Evolutionary conservation across 805 yeast species (phyloP).

Genomic region (Grigorovia jiainica): DNA sequence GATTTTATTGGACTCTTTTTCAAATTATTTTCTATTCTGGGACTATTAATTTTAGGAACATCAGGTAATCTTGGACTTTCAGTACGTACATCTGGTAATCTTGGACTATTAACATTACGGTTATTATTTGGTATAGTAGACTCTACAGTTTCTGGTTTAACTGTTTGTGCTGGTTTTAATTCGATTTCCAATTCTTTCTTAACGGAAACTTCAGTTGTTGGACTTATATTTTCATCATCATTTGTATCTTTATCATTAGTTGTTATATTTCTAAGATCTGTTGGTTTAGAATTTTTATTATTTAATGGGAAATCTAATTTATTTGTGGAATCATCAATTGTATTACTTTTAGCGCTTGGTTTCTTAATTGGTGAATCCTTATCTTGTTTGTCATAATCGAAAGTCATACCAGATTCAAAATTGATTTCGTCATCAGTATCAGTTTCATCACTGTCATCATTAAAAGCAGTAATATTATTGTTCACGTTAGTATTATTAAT

Average conservation of each 20-base stretch:
- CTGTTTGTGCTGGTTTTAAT: not conserved
- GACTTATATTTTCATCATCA: not conserved
- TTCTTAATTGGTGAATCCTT: constrained; percentile 7
- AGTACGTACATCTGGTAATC: not conserved
- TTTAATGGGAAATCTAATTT: not conserved
- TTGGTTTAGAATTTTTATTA: not conserved
- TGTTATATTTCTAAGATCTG: not conserved
- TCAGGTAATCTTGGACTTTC: not conserved
- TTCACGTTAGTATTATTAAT: too few relatives aligned
- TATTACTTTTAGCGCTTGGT: not conserved
- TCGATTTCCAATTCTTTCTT: not conserved
- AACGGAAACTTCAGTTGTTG: not conserved
- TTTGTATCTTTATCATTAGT: not conserved
- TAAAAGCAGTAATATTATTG: not conserved
- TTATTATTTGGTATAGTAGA: not conserved
- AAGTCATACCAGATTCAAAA: constrained; percentile 23
- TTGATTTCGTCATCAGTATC: constrained; percentile 28
- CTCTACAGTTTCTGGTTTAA: not conserved
- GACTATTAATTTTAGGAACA: not conserved
- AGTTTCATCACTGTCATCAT: constrained; percentile 21
- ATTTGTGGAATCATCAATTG: too few relatives aligned
- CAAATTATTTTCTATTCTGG: not conserved
- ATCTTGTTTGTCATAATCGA: constrained; percentile 29
- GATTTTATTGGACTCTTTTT: constrained; percentile 1
- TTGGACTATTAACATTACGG: not conserved